These are phyloP conservation scores for Paracamarosporium sp. DNA, from an alignment of 2,329 filamentous ascomycete genomes.

Conservation along the genomic window DNA sequence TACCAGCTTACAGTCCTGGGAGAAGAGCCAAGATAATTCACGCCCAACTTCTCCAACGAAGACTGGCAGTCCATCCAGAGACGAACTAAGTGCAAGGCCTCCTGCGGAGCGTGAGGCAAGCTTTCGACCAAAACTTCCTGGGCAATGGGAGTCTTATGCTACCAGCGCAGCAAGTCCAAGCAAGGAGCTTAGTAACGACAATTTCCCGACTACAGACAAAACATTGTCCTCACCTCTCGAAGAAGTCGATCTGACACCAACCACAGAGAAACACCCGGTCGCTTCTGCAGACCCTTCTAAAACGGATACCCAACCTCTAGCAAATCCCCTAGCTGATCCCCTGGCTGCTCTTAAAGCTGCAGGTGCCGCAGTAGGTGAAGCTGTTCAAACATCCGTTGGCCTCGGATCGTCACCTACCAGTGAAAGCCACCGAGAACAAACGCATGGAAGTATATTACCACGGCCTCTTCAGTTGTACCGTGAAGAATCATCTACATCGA, in stretches of 20 bases:
- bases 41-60: conserved; percentile 41
- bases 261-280: conserved; percentile 43
- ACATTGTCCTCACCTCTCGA: conserved; percentile 24
- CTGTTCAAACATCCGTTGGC: conserved; percentile 50
- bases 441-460: conserved; percentile 45
- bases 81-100: conserved; percentile 28
- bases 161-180: conserved; percentile 43
- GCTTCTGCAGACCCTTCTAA: conserved; percentile 24
- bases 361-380: conserved; percentile 56
- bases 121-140: conserved; percentile 60
- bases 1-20: conserved; percentile 49
- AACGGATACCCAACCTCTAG: conserved; percentile 43
- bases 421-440: conserved; percentile 8
- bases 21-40: conserved; percentile 46
- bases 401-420: conserved; percentile 27
- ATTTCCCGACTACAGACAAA: conserved; percentile 8
- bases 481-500: conserved; percentile 43
- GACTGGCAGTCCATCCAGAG: conserved; percentile 25
- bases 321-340: conserved; percentile 34
- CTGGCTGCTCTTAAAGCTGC: conserved; percentile 54
- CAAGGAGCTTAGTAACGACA: conserved; percentile 26
- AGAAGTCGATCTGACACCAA: conserved; percentile 43
- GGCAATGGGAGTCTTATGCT: conserved; percentile 60
- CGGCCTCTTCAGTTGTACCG: conserved; percentile 49
- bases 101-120: conserved; percentile 43